Evolutionary conservation across 495 filamentous ascomycete genomes (phyloP).

Genomic region (Cenococcum geophilum): DNA sequence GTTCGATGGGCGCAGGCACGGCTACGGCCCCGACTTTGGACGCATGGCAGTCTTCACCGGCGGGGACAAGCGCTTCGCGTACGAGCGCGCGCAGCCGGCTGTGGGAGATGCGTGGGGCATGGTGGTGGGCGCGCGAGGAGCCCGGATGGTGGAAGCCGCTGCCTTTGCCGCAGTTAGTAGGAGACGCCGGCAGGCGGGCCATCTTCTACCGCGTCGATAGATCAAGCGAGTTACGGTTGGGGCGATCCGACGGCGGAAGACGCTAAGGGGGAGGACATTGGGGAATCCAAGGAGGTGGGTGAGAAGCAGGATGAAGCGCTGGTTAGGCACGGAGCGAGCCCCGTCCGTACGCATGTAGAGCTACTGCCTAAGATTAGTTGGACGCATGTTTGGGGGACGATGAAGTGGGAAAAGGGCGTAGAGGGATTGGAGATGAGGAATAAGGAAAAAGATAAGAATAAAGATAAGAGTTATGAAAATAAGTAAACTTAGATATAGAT

Average conservation of each 20-base stretch:
- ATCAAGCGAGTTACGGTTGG: too few relatives aligned
- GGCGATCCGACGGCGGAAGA: conserved; percentile 50
- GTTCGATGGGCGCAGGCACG: neutral
- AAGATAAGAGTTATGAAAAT: neutral
- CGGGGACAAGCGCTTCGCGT: conserved; percentile 68
- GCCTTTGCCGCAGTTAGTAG: conserved; percentile 38
- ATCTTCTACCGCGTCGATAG: too few relatives aligned
- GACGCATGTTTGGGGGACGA: conserved; percentile 50
- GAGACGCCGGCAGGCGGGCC: neutral
- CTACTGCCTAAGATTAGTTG: conserved; percentile 45
- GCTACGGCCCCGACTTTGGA: neutral
- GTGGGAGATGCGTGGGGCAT: conserved; percentile 62
- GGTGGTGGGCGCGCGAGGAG: conserved; percentile 54
- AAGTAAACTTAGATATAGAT: neutral
- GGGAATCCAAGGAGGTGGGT: neutral
- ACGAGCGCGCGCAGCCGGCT: conserved; percentile 59
- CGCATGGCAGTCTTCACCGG: conserved; percentile 52
- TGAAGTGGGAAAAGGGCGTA: conserved; percentile 47
- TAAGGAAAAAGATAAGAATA: conserved; percentile 3
- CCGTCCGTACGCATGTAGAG: conserved; percentile 42
- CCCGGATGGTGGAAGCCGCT: conserved; percentile 61
- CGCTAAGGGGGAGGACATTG: neutral
- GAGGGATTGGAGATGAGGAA: conserved; percentile 41
- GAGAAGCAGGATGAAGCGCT: conserved; percentile 28
- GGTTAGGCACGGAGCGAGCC: conserved; percentile 41